Evolutionary conservation across 441 rosid genomes (phyloP).

Genomic region (Pelargonium australe): DNA sequence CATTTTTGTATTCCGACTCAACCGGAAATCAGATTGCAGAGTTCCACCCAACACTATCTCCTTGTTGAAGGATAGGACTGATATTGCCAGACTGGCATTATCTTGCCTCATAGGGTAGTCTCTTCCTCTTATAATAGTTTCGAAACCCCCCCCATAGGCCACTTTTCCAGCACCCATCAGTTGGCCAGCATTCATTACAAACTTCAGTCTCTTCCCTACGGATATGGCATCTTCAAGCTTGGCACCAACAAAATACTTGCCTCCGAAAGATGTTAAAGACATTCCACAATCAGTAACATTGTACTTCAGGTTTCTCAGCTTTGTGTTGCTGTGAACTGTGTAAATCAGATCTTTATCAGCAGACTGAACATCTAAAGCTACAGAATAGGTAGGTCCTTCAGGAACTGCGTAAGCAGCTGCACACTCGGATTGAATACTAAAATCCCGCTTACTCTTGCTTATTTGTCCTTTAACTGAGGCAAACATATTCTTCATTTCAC

Average conservation of each 20-base stretch:
- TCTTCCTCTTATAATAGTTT: constrained; percentile 65
- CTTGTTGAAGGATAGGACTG: constrained; percentile 56
- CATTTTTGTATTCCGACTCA: constrained; percentile 46
- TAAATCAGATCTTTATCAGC: constrained; percentile 67
- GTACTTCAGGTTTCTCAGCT: constrained; percentile 50
- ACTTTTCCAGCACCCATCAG: constrained; percentile 54
- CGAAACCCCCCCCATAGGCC: constrained; percentile 75
- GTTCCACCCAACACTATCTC: constrained; percentile 71
- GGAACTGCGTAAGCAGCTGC: constrained; percentile 49
- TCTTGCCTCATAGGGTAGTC: constrained; percentile 73
- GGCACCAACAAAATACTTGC: constrained; percentile 58
- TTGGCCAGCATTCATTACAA: constrained; percentile 58
- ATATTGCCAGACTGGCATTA: constrained; percentile 42
- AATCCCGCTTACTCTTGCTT: constrained; percentile 71
- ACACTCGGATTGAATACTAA: constrained; percentile 70
- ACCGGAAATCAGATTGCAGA: constrained; percentile 62
- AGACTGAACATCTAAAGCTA: constrained; percentile 71
- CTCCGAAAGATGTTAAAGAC: constrained; percentile 52
- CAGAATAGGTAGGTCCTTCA: constrained; percentile 43
- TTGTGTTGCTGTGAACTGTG: constrained; percentile 51
- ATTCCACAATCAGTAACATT: constrained; percentile 57
- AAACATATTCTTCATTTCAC: constrained; percentile 42
- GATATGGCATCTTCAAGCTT: constrained; percentile 65
- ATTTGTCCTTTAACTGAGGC: constrained; percentile 67
- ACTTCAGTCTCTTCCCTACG: constrained; percentile 65